These are phyloP conservation scores for Fusarium goolgardi DNA, from an alignment of 2,329 filamentous ascomycete genomes.

Conservation along the genomic window DNA sequence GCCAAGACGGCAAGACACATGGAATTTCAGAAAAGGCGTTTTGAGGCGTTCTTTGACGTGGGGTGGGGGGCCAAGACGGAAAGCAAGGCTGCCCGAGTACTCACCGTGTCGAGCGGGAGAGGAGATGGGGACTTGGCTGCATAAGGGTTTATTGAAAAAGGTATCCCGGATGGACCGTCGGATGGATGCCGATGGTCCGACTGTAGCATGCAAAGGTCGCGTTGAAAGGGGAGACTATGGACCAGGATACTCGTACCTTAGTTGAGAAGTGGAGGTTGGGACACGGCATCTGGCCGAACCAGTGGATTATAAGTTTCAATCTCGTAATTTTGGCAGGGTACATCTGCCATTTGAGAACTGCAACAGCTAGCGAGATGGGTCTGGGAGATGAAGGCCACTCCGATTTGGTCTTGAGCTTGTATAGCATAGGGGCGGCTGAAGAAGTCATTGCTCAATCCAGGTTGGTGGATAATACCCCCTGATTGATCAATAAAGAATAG, in stretches of 20 bases:
- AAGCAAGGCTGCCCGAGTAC: constrained; percentile 1
- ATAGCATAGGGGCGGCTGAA: neutral
- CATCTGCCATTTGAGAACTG: constrained; percentile 9
- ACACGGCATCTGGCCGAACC: constrained; percentile 10
- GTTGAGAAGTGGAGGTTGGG: constrained; percentile 26
- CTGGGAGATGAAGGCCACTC: constrained; percentile 21
- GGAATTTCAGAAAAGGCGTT: constrained; percentile 8
- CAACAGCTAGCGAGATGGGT: constrained; percentile 18
- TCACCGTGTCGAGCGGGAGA: constrained; percentile 12
- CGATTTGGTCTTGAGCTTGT: constrained; percentile 17
- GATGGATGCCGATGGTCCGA: constrained; percentile 43
- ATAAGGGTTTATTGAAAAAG: constrained; percentile 18
- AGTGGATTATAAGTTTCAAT: constrained; percentile 33
- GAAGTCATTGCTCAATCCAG: constrained; percentile 5
- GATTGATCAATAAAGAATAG: constrained; percentile 2
- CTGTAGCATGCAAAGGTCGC: constrained; percentile 28
- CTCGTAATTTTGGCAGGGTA: constrained; percentile 31
- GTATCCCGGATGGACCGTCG: constrained; percentile 42
- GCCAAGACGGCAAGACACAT: constrained; percentile 7
- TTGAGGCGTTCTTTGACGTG: constrained; percentile 16
- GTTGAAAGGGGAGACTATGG: constrained; percentile 13
- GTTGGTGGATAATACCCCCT: constrained; percentile 19
- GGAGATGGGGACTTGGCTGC: constrained; percentile 22
- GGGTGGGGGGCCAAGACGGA: constrained; percentile 32
- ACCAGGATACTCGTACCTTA: constrained; percentile 21